Evolutionary conservation across 129 eudicot genomes (phyloP).

Genomic region (Rutidosis leptorrhynchoides): DNA sequence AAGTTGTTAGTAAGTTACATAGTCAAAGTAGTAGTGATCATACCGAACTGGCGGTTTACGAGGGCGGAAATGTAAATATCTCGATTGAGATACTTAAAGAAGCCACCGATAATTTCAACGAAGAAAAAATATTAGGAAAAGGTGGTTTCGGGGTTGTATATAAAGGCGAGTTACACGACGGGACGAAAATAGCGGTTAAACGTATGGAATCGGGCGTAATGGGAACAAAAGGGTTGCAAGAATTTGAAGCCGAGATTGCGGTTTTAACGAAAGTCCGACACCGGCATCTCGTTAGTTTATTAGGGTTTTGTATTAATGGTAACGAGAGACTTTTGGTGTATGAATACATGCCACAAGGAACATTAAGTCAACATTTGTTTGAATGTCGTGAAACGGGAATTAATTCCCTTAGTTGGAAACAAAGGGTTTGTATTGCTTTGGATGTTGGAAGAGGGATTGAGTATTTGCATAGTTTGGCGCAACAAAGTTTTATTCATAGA

Average conservation of each 20-base stretch:
- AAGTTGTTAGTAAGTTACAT: slow-evolving; percentile 23
- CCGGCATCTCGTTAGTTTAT: slow-evolving; percentile 62
- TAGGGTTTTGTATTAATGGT: slow-evolving; percentile 58
- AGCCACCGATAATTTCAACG: slow-evolving; percentile 48
- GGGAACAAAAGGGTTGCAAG: slow-evolving; percentile 52
- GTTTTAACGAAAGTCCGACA: slow-evolving; percentile 73
- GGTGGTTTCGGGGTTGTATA: slow-evolving; percentile 82
- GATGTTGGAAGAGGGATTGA: slow-evolving; percentile 84
- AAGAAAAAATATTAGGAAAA: slow-evolving; percentile 48
- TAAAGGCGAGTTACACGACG: slow-evolving; percentile 55
- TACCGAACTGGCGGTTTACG: slow-evolving; percentile 33
- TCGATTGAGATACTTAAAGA: slow-evolving; percentile 54
- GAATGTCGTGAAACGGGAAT: slow-evolving; percentile 32
- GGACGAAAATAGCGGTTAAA: slow-evolving; percentile 65
- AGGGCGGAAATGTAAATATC: slow-evolving; percentile 47
- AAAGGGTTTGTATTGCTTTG: slow-evolving; percentile 53
- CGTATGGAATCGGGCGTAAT: slow-evolving; percentile 54
- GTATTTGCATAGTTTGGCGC: slow-evolving; percentile 75
- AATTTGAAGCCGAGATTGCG: slow-evolving; percentile 70
- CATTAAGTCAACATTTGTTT: slow-evolving; percentile 62
- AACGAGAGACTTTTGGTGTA: slow-evolving; percentile 71
- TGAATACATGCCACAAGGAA: slow-evolving; percentile 76
- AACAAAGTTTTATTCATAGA: slow-evolving; percentile 71
- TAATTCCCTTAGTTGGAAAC: slow-evolving; percentile 57
- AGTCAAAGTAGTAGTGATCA: slow-evolving; percentile 26